Conservation (phyloP, 2,329 filamentous ascomycete species). For the Aspergillus tamarii region DNA sequence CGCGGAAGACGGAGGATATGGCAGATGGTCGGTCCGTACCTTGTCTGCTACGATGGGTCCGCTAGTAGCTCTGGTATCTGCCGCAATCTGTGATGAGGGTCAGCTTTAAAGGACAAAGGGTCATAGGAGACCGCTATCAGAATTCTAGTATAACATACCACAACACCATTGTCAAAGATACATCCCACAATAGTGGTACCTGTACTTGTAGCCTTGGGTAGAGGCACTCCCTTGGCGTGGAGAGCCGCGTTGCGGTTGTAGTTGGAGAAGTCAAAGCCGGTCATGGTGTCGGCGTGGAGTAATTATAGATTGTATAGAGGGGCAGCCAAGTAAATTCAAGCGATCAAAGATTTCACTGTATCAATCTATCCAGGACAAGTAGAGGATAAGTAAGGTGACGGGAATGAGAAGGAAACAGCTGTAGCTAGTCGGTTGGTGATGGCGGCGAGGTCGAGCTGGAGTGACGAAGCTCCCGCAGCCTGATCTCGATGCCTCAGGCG, state of each 20-base stretch:
- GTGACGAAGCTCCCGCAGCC: slow-evolving; percentile 50
- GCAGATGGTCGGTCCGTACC: slow-evolving; percentile 46
- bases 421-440: slow-evolving; percentile 2
- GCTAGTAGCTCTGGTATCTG: slow-evolving; percentile 95
- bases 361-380: not conserved
- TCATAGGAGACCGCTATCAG: slow-evolving; percentile 1
- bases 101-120: slow-evolving; percentile 19
- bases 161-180: slow-evolving; percentile 93
- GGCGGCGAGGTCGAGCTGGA: slow-evolving; percentile 32
- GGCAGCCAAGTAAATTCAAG: not conserved
- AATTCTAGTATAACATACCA: slow-evolving; percentile 60
- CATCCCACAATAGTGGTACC: slow-evolving; percentile 99
- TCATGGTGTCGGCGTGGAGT: slow-evolving; percentile 64
- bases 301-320: slow-evolving; percentile 26
- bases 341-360: not conserved
- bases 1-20: not conserved
- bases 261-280: slow-evolving; percentile 99
- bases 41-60: slow-evolving; percentile 99
- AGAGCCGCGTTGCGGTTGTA: slow-evolving; percentile 98
- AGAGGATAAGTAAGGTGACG: not conserved
- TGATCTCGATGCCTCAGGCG: slow-evolving; percentile 31
- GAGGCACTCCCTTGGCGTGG: slow-evolving; percentile 87
- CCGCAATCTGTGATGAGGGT: slow-evolving; percentile 71
- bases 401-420: slow-evolving; percentile 1
- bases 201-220: slow-evolving; percentile 97